These are phyloP conservation scores for Plasmopara muralis DNA, from an alignment of 352 stramenopile genomes.

Conservation along the genomic window DNA sequence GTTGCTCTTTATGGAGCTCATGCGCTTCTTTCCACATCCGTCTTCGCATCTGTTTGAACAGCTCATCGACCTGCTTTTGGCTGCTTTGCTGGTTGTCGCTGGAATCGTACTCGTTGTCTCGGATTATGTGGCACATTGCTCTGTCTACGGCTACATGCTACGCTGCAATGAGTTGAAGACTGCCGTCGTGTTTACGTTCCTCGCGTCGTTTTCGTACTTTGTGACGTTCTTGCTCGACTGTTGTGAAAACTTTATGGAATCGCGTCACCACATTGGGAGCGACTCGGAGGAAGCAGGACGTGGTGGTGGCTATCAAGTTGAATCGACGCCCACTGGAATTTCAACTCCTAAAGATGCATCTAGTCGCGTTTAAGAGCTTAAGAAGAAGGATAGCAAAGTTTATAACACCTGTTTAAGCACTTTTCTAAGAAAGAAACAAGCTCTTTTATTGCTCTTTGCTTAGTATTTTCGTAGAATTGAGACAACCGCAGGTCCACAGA, in stretches of 20 bases:
- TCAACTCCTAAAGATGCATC: constrained; percentile 21
- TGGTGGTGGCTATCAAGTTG: constrained; percentile 19
- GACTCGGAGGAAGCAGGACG: constrained; percentile 9
- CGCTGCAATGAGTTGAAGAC: constrained; percentile 46
- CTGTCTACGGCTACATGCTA: constrained; percentile 63
- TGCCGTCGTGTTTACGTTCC: constrained; percentile 59
- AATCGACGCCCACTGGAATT: constrained; percentile 19
- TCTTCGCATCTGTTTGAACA: constrained; percentile 36
- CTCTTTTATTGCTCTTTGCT: too few relatives aligned
- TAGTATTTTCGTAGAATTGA: neutral
- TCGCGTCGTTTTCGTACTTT: constrained; percentile 48
- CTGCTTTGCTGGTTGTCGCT: constrained; percentile 50
- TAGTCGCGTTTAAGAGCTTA: constrained; percentile 22
- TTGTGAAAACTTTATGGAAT: constrained; percentile 25
- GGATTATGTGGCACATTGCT: constrained; percentile 60
- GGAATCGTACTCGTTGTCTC: constrained; percentile 62
- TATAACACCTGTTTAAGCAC: too few relatives aligned
- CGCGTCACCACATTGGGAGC: constrained; percentile 1
- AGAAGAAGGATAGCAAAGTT: neutral
- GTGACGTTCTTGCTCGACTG: constrained; percentile 44
- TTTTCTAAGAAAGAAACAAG: too few relatives aligned
- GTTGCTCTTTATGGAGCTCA: constrained; percentile 38
- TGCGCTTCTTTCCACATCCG: constrained; percentile 35
- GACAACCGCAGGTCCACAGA: neutral
- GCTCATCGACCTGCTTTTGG: constrained; percentile 44